Base-by-base conservation (phyloP, 2,329 filamentous ascomycete species). In the Daldinia sp. region DNA sequence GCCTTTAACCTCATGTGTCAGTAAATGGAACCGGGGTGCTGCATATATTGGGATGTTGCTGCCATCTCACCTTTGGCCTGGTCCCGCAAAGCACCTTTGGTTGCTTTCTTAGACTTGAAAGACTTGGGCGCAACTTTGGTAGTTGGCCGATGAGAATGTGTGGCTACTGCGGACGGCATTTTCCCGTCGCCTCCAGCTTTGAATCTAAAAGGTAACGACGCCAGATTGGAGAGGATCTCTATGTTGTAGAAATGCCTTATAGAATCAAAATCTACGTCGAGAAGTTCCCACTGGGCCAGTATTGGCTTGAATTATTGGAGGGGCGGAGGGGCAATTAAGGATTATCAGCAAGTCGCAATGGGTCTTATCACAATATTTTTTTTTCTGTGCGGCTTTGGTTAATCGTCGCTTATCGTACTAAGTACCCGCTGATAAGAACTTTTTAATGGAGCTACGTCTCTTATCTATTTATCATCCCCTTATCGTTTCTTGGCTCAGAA, bases 51-150 rank as follows among this genome's bases (percentile, higher is more conserved):
- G 5, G n/a, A 67, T 61, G 7, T 33, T 23, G 12, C 39, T 55
- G 55, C 54, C 30, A 30, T 71, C 75, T 60, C 81, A 94, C 93
- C 94, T 85, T 98, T 98, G 66, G 90, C 87, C 72, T 89, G 86
- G 72, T 97, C 93, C 79, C 96, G 93, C 77, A 98, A 81, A 65
- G 93, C 88, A 77, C 93, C 90, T 81, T 98, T 98, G 69, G 93
- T 93, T 44, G 94, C 89, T 84, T 97, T 94, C 79, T 90, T 90
- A 65, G 93, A 93, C 83, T 99, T 99, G 87, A 94, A 99, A 28
- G 91, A 80, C 85, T 99, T 99, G 82, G 97, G 90, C 73, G 87
- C 83, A 76, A 89, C 85, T 86, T 98, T 99, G 60, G 94, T 97
- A 65, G 94, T 98, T 77, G 93, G 93, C 80, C 95, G 89, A 81